These are phyloP conservation scores for Scytalidium lignicola DNA, from an alignment of 2,329 filamentous ascomycete genomes.

Conservation along the genomic window DNA sequence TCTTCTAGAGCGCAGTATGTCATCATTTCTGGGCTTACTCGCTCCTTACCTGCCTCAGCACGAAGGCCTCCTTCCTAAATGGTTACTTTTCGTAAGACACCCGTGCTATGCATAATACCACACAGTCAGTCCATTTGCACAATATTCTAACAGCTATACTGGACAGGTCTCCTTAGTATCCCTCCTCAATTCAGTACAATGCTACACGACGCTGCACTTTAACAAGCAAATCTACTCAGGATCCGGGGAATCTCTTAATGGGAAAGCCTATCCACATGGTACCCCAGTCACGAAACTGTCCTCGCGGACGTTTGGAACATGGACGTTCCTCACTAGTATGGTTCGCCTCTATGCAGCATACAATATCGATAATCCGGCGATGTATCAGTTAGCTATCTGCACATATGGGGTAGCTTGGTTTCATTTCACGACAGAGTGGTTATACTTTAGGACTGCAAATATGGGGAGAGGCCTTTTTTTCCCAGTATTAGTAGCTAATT, in stretches of 20 bases:
- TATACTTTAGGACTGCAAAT: conserved; percentile 70
- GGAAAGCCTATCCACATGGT: not conserved
- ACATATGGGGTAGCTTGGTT: conserved; percentile 58
- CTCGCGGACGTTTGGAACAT: conserved; percentile 68
- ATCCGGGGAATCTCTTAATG: conserved; percentile 29
- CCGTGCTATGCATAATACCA: not conserved
- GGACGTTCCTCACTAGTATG: conserved; percentile 58
- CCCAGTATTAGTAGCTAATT: conserved; percentile 47
- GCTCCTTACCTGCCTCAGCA: conserved; percentile 24
- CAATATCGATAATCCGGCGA: conserved; percentile 51
- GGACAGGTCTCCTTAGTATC: conserved; percentile 74
- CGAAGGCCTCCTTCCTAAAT: conserved; percentile 53
- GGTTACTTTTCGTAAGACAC: conserved; percentile 55
- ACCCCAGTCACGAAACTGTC: conserved; percentile 59
- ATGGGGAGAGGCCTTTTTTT: conserved; percentile 53
- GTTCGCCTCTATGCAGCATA: conserved; percentile 64
- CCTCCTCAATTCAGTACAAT: conserved; percentile 78
- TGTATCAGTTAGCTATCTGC: conserved; percentile 60
- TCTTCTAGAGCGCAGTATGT: not conserved
- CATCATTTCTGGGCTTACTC: conserved; percentile 2
- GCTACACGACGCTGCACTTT: conserved; percentile 74
- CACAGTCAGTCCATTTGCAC: not conserved
- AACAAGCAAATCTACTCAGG: conserved; percentile 83
- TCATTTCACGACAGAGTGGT: conserved; percentile 64
- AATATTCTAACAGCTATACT: not conserved